These are phyloP conservation scores for Cucurbita pepo DNA, from an alignment of 306 rosid species.

Conservation along the genomic window DNA sequence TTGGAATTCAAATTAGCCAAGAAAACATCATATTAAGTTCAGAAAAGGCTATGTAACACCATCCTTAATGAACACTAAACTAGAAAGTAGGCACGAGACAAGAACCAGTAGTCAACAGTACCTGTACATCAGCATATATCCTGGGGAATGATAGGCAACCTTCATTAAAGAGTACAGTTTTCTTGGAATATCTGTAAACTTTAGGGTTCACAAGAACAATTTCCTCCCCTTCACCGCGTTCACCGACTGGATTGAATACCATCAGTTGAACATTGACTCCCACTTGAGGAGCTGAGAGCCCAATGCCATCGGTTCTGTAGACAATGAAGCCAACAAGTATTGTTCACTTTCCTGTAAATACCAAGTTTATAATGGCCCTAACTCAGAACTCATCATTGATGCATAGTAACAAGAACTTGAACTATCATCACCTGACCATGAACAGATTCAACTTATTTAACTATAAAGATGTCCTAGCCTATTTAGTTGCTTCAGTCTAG, in stretches of 20 bases:
- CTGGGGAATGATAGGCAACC: slow-evolving; percentile 84
- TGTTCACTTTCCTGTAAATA: slow-evolving; percentile 31
- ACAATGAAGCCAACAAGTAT: slow-evolving; percentile 34
- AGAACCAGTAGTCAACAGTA: slow-evolving; percentile 2
- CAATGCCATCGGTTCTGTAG: slow-evolving; percentile 87
- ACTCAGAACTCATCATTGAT: slow-evolving; percentile 3
- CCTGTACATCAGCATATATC: slow-evolving; percentile 62
- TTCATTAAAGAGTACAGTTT: slow-evolving; percentile 39
- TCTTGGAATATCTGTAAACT: slow-evolving; percentile 63
- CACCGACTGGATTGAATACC: slow-evolving; percentile 86
- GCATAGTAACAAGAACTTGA: neutral
- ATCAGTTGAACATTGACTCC: slow-evolving; percentile 81
- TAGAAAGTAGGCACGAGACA: neutral
- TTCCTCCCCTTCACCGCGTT: slow-evolving; percentile 82
- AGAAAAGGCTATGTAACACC: neutral
- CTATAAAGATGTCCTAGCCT: neutral
- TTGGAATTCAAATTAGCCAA: neutral
- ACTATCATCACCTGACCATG: neutral
- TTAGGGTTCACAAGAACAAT: slow-evolving; percentile 85
- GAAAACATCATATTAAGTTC: neutral
- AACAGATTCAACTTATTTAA: neutral
- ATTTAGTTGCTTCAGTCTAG: neutral
- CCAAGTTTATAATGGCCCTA: slow-evolving; percentile 8
- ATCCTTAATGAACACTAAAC: neutral
- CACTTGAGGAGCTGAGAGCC: slow-evolving; percentile 94